Evolutionary conservation across 306 rosid species (phyloP).

Genomic region (Begonia masoniana): DNA sequence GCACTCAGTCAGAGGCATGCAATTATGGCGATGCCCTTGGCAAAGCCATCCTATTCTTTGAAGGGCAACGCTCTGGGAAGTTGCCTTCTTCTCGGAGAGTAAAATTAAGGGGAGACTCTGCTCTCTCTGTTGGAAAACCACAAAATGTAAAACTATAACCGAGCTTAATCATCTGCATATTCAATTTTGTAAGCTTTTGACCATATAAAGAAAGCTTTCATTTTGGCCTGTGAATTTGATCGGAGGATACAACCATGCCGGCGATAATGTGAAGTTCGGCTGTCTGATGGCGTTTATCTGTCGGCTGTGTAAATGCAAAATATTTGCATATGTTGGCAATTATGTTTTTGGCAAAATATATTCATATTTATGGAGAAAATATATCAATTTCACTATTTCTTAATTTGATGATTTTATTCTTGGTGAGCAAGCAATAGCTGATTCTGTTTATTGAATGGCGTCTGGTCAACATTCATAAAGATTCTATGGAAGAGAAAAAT

Average conservation of each 20-base stretch:
- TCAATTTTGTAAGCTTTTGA: not conserved
- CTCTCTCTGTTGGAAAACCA: slow-evolving; percentile 55
- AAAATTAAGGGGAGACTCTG: slow-evolving; percentile 62
- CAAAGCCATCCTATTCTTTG: slow-evolving; percentile 66
- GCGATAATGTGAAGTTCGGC: slow-evolving; percentile 80
- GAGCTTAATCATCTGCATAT: no score
- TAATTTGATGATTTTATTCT: no score
- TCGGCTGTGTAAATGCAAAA: no score
- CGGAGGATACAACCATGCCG: slow-evolving; percentile 88
- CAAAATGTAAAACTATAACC: slow-evolving; percentile 24
- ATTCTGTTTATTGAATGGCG: no score
- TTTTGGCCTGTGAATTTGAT: slow-evolving; percentile 44
- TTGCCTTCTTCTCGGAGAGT: slow-evolving; percentile 45
- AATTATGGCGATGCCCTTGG: slow-evolving; percentile 49
- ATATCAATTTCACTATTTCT: no score
- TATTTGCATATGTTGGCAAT: no score
- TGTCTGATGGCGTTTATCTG: slow-evolving; percentile 74
- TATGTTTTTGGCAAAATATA: no score
- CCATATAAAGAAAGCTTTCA: not conserved
- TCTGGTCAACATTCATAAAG: no score
- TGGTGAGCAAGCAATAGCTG: no score
- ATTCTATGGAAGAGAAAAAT: no score
- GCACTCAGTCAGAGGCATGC: not conserved
- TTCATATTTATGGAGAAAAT: no score
- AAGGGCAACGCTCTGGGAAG: slow-evolving; percentile 80